Evolutionary conservation across 2,329 filamentous ascomycete genomes (phyloP).

Genomic region (Apiospora arundinis): DNA sequence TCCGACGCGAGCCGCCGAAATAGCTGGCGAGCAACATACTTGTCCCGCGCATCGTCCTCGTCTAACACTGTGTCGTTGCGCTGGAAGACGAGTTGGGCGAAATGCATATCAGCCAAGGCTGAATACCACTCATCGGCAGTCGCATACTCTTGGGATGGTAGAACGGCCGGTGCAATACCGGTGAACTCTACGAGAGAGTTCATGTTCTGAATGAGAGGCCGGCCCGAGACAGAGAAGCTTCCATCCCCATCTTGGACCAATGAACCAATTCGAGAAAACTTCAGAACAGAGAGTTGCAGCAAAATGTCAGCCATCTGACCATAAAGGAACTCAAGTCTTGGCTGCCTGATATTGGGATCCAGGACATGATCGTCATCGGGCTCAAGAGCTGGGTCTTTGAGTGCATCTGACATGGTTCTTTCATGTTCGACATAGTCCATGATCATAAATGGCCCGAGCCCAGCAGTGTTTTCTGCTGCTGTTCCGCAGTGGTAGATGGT

Average conservation of each 20-base stretch:
- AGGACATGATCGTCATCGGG: too few relatives aligned
- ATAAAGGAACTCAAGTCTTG: conserved; percentile 44
- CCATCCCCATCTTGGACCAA: conserved; percentile 37
- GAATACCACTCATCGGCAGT: conserved; percentile 45
- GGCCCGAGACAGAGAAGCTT: conserved; percentile 35
- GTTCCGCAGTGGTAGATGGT: conserved; percentile 40
- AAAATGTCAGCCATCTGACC: conserved; percentile 48
- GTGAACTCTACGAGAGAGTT: conserved; percentile 42
- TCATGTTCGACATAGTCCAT: conserved; percentile 32
- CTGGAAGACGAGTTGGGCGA: conserved; percentile 48
- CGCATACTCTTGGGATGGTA: conserved; percentile 32
- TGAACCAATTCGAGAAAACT: conserved; percentile 48
- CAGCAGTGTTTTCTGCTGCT: conserved; percentile 40
- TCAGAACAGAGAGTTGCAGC: conserved; percentile 43
- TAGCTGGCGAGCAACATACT: conserved; percentile 49
- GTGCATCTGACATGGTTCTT: too few relatives aligned
- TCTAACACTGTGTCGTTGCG: conserved; percentile 45
- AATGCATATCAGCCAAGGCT: conserved; percentile 48
- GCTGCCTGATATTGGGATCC: conserved; percentile 27
- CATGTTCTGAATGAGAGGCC: conserved; percentile 51
- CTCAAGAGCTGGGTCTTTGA: too few relatives aligned
- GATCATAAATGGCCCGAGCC: conserved; percentile 45
- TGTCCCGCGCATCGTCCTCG: conserved; percentile 48
- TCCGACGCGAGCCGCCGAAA: conserved; percentile 44
- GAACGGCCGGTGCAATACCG: conserved; percentile 22